Evolutionary conservation across 2,329 filamentous ascomycete genomes (phyloP), one percentile per base, ranked within the genome.

Genomic region (Trichoderma harzianum): DNA sequence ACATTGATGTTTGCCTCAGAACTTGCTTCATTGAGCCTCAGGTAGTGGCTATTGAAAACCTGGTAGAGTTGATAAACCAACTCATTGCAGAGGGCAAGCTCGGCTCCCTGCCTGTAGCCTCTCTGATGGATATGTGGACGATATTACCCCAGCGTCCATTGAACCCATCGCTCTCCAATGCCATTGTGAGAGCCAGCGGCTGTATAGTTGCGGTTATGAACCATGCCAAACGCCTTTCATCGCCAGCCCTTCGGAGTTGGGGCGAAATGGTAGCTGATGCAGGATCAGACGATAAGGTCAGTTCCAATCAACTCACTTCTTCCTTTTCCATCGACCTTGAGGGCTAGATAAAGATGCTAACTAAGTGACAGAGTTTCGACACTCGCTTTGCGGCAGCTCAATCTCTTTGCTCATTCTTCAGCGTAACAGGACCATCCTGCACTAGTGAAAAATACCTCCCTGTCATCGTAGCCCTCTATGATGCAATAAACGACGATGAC

Each of bases 401-500:
- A 47, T 88, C 91, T 1, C 82, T 93, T 16, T 78, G 77, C 47
- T 86, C 85, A 16, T 87, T 89, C 78, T 87, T 84, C 76, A 78
- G 72, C 47, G 67, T 72, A 69, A 51, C 77, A 4, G 72, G 70
- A 14, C 43, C 75, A 2, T 51, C 75, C 73, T 73, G 69, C 73
- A 72, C 77, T 72, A 73, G 74, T 58, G 74, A 81, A 47, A 78
- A 79, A 16, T 82, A 89, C 39, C 80, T 93, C 1, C 83, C 88
- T 1, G 83, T 88, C 34, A 87, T 92, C 66, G 79, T 94, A 6
- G 84, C 91, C 4, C 83, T 95, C 1, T 95, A 96, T 80, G 91
- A 94, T 78, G 85, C 90, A 60, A 86, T 97, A 5, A 92, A 93
- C 78, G 96, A 98, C 78, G 95, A 98, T 78, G 95, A 98, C 78